Base-by-base conservation (phyloP, 164 flowering plant species). In the Tinospora cordifolia region DNA sequence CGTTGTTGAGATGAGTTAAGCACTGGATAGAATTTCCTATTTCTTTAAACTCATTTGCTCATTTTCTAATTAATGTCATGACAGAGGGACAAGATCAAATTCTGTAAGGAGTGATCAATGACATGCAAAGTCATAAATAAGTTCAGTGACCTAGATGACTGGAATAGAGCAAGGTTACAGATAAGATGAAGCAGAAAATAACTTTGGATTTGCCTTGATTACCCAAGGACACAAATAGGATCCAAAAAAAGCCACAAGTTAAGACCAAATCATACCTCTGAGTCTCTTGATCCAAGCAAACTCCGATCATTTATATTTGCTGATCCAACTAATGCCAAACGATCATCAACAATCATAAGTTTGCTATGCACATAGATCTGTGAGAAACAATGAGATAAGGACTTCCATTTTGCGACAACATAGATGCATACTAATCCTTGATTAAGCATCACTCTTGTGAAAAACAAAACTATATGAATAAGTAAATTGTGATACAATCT, bases 341-440 rank as follows among this genome's bases (percentile, higher is more conserved):
- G 76, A 75, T 95, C 99, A 80, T 95, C 99, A 67, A 92, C 65
- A 74, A 95, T 88, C 97, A 95, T 90, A 70, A 95, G 75, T 79
- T 95, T 95, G 76, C 99, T 92, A 76, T 92, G 99, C 49, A 95
- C 99, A 78, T 95, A 95, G 5, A 94, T 86, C 99, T 94, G 86
- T 6, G 8, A 65, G 4, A 66, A 39, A 39, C n/a, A 24, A 41
- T 17, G 30, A 39, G 24, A 39, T 15, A 36, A 41, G 2, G 36
- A 47, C 13, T 12, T 8, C 46, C 3, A 41, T 8, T 41, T 41
- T 41, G 12, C 8, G 46, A 41, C 9, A 41, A 41, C 3, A 41
- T 41, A 41, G 46, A 41, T 41, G 13, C 12, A 8, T 41, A 4
- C 3, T 4, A 41, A 41, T 41, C 8, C 19, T 51, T n/a, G 7